A percentile compares a stretch with the other conserved stretches of the same genome.
These are phyloP conservation scores for Cruciata laevipes DNA, from an alignment of 257 asterid genomes.

Conservation along the genomic window DNA sequence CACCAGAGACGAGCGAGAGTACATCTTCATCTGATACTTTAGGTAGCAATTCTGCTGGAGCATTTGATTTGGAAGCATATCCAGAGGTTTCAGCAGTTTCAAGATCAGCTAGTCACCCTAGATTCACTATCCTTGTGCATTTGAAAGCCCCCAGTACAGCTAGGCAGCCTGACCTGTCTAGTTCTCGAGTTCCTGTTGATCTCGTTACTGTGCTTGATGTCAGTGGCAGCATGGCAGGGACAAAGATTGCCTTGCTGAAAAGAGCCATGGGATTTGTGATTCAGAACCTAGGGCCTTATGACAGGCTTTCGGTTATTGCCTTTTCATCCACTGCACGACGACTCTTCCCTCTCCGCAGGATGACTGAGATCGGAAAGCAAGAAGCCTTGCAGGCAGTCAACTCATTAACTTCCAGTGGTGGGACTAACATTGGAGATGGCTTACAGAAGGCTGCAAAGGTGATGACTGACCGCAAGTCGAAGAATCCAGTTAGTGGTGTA, in stretches of 20 bases:
- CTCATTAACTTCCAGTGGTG: conserved; percentile 71
- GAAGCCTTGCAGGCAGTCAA: conserved; percentile 81
- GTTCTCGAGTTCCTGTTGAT: conserved; percentile 71
- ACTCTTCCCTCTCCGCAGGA: conserved; percentile 71
- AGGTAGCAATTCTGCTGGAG: conserved; percentile 20
- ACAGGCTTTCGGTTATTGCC: conserved; percentile 81
- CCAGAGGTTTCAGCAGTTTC: conserved; percentile 68
- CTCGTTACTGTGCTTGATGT: conserved; percentile 86
- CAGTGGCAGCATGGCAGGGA: conserved; percentile 98
- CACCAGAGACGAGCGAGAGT: conserved; percentile 14
- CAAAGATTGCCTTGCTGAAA: conserved; percentile 81
- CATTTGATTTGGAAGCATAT: conserved; percentile 42
- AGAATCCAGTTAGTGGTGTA: conserved; percentile 62
- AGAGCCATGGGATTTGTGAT: conserved; percentile 93
- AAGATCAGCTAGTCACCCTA: conserved; percentile 29
- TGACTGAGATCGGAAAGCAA: conserved; percentile 55
- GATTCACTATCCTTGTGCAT: conserved; percentile 61
- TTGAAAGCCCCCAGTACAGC: conserved; percentile 60
- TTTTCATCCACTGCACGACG: conserved; percentile 87
- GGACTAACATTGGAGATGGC: conserved; percentile 77
- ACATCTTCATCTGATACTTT: neutral
- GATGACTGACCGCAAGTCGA: conserved; percentile 59
- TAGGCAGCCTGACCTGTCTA: conserved; percentile 21
- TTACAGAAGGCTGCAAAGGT: conserved; percentile 72
- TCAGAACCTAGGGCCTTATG: conserved; percentile 68